Conservation (phyloP, 2,329 filamentous ascomycete species). For the Trichoderma citrinoviride region DNA sequence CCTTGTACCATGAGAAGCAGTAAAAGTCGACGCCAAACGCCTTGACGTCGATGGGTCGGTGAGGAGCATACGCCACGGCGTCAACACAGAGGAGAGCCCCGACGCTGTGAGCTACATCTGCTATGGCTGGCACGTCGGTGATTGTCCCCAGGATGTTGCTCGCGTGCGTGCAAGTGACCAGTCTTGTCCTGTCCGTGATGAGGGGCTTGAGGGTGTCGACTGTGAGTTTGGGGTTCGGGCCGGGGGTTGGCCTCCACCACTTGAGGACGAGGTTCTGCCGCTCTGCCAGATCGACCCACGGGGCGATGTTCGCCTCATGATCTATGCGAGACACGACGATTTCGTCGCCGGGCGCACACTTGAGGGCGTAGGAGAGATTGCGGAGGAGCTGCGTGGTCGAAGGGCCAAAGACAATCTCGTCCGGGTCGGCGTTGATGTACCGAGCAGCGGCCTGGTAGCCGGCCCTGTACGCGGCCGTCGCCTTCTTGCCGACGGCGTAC, state of each 20-base stretch:
- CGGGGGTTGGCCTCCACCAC: slow-evolving; percentile 61
- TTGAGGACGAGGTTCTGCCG: slow-evolving; percentile 60
- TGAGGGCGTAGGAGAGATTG: slow-evolving; percentile 60
- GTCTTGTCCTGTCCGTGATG: slow-evolving; percentile 60
- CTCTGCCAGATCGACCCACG: slow-evolving; percentile 68
- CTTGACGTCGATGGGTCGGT: slow-evolving; percentile 66
- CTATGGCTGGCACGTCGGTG: slow-evolving; percentile 58
- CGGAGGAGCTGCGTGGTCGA: slow-evolving; percentile 76
- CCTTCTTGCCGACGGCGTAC: slow-evolving; percentile 59
- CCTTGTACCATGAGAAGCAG: slow-evolving; percentile 79
- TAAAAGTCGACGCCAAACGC: slow-evolving; percentile 72
- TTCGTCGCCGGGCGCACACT: slow-evolving; percentile 58
- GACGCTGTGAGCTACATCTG: slow-evolving; percentile 49
- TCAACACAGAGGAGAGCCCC: slow-evolving; percentile 67
- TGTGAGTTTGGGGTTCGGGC: slow-evolving; percentile 57
- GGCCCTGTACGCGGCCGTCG: slow-evolving; percentile 57
- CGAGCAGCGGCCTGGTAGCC: slow-evolving; percentile 64
- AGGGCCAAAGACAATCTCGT: slow-evolving; percentile 69
- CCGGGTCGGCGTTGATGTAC: slow-evolving; percentile 65
- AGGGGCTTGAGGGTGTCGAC: slow-evolving; percentile 56
- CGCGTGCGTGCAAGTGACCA: slow-evolving; percentile 71
- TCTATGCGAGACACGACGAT: slow-evolving; percentile 70
- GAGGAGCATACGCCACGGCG: slow-evolving; percentile 73
- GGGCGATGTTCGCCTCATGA: slow-evolving; percentile 73
- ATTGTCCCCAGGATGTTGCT: slow-evolving; percentile 73